phyloP scores from a whole-genome alignment of 2,329 filamentous ascomycete genomes.

The Plenodomus lindquistii region DNA sequence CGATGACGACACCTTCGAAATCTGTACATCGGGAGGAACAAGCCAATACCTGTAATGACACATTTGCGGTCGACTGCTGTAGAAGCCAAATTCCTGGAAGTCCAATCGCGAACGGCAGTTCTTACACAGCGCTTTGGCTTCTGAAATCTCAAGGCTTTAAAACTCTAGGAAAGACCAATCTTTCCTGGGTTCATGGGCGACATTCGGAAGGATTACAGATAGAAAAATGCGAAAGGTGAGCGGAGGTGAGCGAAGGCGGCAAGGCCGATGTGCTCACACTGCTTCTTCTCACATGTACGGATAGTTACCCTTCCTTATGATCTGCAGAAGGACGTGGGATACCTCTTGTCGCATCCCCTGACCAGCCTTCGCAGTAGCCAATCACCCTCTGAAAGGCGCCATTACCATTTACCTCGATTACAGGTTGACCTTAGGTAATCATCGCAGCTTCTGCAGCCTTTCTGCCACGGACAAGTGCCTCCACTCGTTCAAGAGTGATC shows the following conservation, averaged over 20 bases:
- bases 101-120: slow-evolving; percentile 15
- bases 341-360: not conserved
- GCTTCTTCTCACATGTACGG: not conserved
- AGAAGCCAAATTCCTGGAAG: slow-evolving; percentile 28
- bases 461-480: not conserved
- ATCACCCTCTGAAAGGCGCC: not conserved
- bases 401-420: not conserved
- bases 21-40: slow-evolving; percentile 47
- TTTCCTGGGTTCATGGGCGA: slow-evolving; percentile 1
- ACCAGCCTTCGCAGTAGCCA: not conserved
- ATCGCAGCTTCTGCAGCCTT: slow-evolving; percentile 3
- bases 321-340: not conserved
- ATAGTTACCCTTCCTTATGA: slow-evolving; percentile 4
- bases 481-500: not conserved
- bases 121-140: slow-evolving; percentile 38
- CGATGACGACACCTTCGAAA: slow-evolving; percentile 52
- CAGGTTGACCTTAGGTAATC: slow-evolving; percentile 1
- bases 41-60: slow-evolving; percentile 43
- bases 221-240: slow-evolving; percentile 10
- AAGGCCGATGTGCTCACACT: slow-evolving; percentile 6
- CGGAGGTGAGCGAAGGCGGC: slow-evolving; percentile 8
- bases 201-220: slow-evolving; percentile 7
- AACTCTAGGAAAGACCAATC: not conserved
- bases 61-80: slow-evolving; percentile 16
- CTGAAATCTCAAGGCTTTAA: slow-evolving; percentile 33